A percentile compares a stretch with the other conserved stretches of the same genome.
These are phyloP conservation scores for Sclerotinia subarctica DNA, from an alignment of 2,329 filamentous ascomycete genomes.

Conservation along the genomic window DNA sequence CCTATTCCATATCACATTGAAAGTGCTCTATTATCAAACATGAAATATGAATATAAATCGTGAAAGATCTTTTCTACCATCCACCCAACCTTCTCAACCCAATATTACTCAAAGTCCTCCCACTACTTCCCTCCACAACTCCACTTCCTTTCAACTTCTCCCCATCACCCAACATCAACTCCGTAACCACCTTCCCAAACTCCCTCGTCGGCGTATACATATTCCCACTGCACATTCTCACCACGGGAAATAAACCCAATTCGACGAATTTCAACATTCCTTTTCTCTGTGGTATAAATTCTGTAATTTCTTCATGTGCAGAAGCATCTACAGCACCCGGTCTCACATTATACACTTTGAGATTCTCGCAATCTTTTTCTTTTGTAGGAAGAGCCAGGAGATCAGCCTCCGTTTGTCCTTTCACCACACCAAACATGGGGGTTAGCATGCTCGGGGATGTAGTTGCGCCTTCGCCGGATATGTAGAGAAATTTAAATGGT, in stretches of 20 bases:
- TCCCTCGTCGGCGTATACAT: constrained; percentile 46
- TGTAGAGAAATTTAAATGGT: constrained; percentile 67
- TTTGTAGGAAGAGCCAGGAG: constrained; percentile 51
- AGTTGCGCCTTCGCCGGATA: constrained; percentile 58
- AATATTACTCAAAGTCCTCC: constrained; percentile 40
- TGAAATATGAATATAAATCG: neutral
- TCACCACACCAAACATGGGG: constrained; percentile 58
- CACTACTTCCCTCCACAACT: constrained; percentile 40
- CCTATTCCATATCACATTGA: neutral
- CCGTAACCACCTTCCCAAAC: constrained; percentile 47
- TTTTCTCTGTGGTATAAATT: constrained; percentile 35
- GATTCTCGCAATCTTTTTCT: constrained; percentile 41
- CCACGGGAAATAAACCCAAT: constrained; percentile 27
- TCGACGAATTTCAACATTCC: constrained; percentile 31
- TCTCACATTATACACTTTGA: constrained; percentile 56
- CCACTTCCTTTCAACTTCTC: constrained; percentile 41
- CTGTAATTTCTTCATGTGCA: constrained; percentile 42
- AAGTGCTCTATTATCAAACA: neutral
- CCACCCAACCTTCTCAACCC: constrained; percentile 43
- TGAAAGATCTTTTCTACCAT: constrained; percentile 2
- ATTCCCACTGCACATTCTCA: constrained; percentile 36
- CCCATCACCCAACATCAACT: constrained; percentile 49
- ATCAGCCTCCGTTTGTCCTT: constrained; percentile 62
- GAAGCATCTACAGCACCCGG: constrained; percentile 57
- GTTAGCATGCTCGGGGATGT: constrained; percentile 54